phyloP scores from a whole-genome alignment of 495 filamentous ascomycete species.

The Xylaria curta region DNA sequence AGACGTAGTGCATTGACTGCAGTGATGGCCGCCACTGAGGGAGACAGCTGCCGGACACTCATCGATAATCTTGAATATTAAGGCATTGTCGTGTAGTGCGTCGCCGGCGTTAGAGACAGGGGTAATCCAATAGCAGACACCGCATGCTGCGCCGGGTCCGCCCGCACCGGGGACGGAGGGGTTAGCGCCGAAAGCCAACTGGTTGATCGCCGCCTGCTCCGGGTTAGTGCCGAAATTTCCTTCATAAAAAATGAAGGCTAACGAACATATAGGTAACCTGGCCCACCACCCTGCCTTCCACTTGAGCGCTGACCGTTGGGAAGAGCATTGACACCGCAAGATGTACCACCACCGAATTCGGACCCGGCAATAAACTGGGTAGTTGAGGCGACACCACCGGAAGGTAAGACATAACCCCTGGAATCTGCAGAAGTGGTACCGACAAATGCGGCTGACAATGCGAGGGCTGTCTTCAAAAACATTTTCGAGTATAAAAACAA shows the following conservation, averaged over 20 bases:
- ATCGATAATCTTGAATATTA: not conserved
- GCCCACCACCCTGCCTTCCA: not conserved
- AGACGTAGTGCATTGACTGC: not conserved
- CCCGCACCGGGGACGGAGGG: not conserved
- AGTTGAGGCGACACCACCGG: not conserved
- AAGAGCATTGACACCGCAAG: not conserved
- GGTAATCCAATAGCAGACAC: not conserved
- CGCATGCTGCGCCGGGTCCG: not conserved
- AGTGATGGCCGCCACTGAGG: not conserved
- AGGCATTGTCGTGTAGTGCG: not conserved
- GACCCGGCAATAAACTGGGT: not conserved
- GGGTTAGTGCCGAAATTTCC: not conserved
- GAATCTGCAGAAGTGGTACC: not conserved
- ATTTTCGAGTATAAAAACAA: not conserved
- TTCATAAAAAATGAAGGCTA: not conserved
- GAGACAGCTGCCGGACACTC: not conserved
- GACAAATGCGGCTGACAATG: not conserved
- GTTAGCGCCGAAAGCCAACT: not conserved
- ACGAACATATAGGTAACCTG: not conserved
- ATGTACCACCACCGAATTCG: not conserved
- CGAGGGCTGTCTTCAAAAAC: not conserved
- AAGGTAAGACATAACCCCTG: not conserved
- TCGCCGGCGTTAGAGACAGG: not conserved
- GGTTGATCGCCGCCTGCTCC: not conserved
- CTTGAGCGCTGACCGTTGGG: not conserved